Percentiles rank a stretch among this genome's conserved stretches.
Evolutionary conservation across 192 early-diverging fungal genomes (phyloP).

Genomic region (Umbelopsis ramanniana): DNA sequence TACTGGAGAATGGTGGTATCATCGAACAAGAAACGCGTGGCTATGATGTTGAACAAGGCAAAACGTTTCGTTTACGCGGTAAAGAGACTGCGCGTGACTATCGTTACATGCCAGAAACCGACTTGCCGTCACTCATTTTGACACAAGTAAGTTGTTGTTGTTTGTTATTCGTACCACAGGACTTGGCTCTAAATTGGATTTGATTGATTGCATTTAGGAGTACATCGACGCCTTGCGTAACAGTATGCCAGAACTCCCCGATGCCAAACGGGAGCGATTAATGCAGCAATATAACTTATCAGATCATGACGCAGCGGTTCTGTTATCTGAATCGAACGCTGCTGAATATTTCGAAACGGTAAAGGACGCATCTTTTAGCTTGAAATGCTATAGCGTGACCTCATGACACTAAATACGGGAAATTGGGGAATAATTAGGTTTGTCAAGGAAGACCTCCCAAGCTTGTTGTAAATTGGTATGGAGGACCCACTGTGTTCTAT

Average conservation of each 20-base stretch:
- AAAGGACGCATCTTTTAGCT: not conserved
- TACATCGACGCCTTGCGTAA: slow-evolving; percentile 50
- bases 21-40: slow-evolving; percentile 83
- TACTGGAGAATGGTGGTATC: slow-evolving; percentile 54
- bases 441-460: slow-evolving; percentile 40
- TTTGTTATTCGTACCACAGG: not conserved
- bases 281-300: slow-evolving; percentile 62
- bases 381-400: too few species aligned
- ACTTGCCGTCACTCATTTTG: slow-evolving; percentile 62
- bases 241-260: slow-evolving; percentile 76
- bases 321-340: slow-evolving; percentile 77
- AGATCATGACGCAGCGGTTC: slow-evolving; percentile 58
- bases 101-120: slow-evolving; percentile 87
- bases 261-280: slow-evolving; percentile 60
- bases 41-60: slow-evolving; percentile 63
- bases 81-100: slow-evolving; percentile 93
- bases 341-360: slow-evolving; percentile 78
- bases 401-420: too few species aligned
- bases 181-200: slow-evolving; percentile 42
- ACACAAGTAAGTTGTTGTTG: slow-evolving; percentile 29
- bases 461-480: slow-evolving; percentile 56
- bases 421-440: slow-evolving; percentile 15
- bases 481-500: too few species aligned
- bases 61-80: slow-evolving; percentile 71
- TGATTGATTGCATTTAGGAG: slow-evolving; percentile 38